Percentiles rank a stretch among this genome's conserved stretches.
Evolutionary conservation across 768 basidiomycete species (phyloP).

Genomic region (Saitozyma sp.): DNA sequence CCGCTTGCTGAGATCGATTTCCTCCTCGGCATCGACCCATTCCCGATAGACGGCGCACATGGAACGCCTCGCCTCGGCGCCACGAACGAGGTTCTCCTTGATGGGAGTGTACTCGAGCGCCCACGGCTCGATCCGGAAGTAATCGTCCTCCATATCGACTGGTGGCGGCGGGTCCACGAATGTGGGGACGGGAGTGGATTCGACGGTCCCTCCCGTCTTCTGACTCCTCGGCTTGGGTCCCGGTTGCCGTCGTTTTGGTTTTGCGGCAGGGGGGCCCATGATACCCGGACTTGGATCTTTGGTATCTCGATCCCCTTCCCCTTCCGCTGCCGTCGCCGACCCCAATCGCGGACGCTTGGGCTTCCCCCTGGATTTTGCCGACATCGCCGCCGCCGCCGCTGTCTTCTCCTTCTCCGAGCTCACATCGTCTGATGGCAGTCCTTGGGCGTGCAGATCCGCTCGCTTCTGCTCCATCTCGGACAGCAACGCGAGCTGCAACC

Average conservation of each 20-base stretch:
- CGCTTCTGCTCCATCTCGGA: not conserved
- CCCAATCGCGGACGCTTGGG: slow-evolving; percentile 27
- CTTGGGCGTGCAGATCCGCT: too few relatives aligned
- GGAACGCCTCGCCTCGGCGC: slow-evolving; percentile 22
- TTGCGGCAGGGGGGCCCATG: slow-evolving; percentile 40
- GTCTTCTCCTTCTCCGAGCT: not conserved
- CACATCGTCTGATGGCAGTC: not conserved
- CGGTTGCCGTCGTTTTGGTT: slow-evolving; percentile 31
- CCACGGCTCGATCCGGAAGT: slow-evolving; percentile 40
- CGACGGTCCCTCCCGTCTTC: slow-evolving; percentile 16
- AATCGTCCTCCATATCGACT: slow-evolving; percentile 33
- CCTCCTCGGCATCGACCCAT: slow-evolving; percentile 42
- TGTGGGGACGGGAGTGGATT: slow-evolving; percentile 11
- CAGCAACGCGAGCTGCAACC: slow-evolving; percentile 11
- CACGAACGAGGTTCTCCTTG: slow-evolving; percentile 34
- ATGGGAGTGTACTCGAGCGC: slow-evolving; percentile 46
- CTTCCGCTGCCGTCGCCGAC: slow-evolving; percentile 20
- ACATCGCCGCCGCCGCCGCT: slow-evolving; percentile 1
- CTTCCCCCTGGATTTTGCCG: slow-evolving; percentile 24
- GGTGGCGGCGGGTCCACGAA: slow-evolving; percentile 16
- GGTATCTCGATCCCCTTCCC: slow-evolving; percentile 9
- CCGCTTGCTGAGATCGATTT: slow-evolving; percentile 13
- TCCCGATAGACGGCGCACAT: slow-evolving; percentile 38
- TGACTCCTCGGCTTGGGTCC: slow-evolving; percentile 16
- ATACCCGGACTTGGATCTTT: slow-evolving; percentile 36